Percentiles rank a stretch among this genome's conserved stretches.
Evolutionary conservation across 176 grass and related monocot genomes (phyloP).

Genomic region (Carex kokanica): DNA sequence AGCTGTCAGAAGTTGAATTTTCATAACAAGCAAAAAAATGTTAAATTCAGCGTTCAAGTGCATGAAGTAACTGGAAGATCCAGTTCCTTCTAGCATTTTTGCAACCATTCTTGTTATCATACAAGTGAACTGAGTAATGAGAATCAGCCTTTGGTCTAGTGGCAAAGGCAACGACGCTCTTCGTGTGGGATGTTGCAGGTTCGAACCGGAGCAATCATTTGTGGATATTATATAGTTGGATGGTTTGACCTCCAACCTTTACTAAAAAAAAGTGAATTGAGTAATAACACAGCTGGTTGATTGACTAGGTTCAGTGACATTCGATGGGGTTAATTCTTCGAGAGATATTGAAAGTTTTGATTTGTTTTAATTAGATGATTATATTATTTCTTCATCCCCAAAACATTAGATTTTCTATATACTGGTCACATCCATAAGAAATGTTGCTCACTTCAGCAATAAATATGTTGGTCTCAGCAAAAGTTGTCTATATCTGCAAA

Average conservation of each 20-base stretch:
- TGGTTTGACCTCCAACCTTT: too few relatives aligned
- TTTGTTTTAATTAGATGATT: neutral
- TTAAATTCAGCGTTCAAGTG: conserved; percentile 3
- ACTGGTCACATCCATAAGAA: neutral
- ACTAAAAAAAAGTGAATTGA: too few relatives aligned
- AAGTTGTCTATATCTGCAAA: neutral
- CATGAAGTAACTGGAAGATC: neutral
- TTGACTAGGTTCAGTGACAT: neutral
- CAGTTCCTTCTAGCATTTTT: neutral
- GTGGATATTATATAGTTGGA: too few relatives aligned
- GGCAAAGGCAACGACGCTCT: too few relatives aligned
- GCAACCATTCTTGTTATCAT: neutral
- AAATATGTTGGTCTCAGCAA: neutral
- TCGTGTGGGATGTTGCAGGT: too few relatives aligned
- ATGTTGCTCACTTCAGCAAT: neutral
- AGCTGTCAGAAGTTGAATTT: neutral
- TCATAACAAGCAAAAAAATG: neutral
- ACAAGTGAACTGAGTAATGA: too few relatives aligned
- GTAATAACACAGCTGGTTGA: neutral
- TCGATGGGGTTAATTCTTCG: neutral
- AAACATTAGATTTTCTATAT: neutral
- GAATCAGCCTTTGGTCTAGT: too few relatives aligned
- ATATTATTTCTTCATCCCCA: neutral
- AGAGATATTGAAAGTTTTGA: neutral
- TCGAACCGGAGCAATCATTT: too few relatives aligned